Evolutionary conservation across 1,284 basidiomycete species (phyloP), one percentile per base, ranked within the genome.

Genomic region (Cutaneotrichosporon cavernicola): DNA sequence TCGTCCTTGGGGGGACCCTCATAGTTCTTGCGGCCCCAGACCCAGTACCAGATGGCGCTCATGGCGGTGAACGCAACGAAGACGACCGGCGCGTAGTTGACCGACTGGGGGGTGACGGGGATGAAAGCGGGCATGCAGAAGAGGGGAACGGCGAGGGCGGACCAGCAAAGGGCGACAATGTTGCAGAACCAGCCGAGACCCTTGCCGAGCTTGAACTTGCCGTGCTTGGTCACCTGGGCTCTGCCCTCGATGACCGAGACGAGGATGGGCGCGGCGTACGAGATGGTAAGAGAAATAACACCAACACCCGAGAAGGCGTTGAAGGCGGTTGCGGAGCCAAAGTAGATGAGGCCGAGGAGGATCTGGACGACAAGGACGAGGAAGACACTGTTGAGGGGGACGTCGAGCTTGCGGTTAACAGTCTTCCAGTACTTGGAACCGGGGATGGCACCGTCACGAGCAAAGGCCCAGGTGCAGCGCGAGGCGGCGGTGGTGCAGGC

Each of bases 31-130:
- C 73, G 66, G 1, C 76, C 77, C 58, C 68, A 67, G 65, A 86
- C 82, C 58, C 84, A 56, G 68, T 87, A 88, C 86, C 86, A 87
- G 18, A 81, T 76, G 0, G 81, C 83, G 51, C 85, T 86, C 36
- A 88, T 82, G 13, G 76, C 68, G 2, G 78, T 84, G 67, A 87
- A 87, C 1, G 84, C 86, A 26, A 86, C 83, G 64, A 87, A 87
- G 16, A 88, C 86, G 5, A 85, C 85, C 31, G 85, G 86, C 13
- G 83, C 86, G 68, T 86, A 80, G 69, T 76, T 76, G 72, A 74
- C 74, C 57, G 60, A 66, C 47, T 61, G 49, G 11, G 66, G 59
- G 4, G 72, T 72, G 53, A 76, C 73, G 32, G 74, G 74, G 14
- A 76, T 64, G 13, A 58, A 63, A 40, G 72, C 69, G 1, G 74